phyloP scores from a whole-genome alignment of 345 rosid genomes.

The Salix purpurea region DNA sequence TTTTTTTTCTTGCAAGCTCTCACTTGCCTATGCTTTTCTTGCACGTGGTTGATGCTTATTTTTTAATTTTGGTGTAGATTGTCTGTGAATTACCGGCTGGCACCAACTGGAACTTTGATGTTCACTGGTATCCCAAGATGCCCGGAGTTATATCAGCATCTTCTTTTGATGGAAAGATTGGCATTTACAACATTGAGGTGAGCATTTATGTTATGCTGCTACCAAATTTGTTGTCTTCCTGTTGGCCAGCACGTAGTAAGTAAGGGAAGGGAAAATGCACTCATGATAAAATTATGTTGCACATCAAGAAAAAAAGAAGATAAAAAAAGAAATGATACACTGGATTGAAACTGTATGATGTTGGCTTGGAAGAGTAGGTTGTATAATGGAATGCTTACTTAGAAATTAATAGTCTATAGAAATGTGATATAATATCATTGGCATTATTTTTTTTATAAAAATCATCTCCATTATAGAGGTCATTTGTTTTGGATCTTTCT shows the following conservation, averaged over 20 bases:
- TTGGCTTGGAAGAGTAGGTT: neutral
- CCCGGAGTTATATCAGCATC: slow-evolving; percentile 97
- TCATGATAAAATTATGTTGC: neutral
- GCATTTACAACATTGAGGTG: slow-evolving; percentile 95
- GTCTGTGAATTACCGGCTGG: slow-evolving; percentile 91
- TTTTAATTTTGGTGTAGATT: slow-evolving; percentile 44
- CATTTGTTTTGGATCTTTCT: slow-evolving; percentile 12
- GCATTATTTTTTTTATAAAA: neutral
- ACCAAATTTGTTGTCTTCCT: neutral
- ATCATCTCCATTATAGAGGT: neutral
- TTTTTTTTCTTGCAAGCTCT: neutral
- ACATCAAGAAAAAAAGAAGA: neutral
- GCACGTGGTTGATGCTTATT: neutral
- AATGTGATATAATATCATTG: neutral
- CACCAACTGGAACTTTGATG: slow-evolving; percentile 95
- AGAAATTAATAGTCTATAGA: neutral
- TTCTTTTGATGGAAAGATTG: slow-evolving; percentile 94
- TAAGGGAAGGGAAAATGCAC: neutral
- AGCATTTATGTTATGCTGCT: neutral
- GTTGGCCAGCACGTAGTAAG: neutral
- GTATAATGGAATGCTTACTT: neutral
- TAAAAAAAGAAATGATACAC: neutral
- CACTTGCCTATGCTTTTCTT: neutral
- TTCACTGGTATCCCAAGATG: slow-evolving; percentile 94
- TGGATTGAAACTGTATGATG: neutral